phyloP scores from a whole-genome alignment of 495 filamentous ascomycete species.

The Penicillium maclennaniae region DNA sequence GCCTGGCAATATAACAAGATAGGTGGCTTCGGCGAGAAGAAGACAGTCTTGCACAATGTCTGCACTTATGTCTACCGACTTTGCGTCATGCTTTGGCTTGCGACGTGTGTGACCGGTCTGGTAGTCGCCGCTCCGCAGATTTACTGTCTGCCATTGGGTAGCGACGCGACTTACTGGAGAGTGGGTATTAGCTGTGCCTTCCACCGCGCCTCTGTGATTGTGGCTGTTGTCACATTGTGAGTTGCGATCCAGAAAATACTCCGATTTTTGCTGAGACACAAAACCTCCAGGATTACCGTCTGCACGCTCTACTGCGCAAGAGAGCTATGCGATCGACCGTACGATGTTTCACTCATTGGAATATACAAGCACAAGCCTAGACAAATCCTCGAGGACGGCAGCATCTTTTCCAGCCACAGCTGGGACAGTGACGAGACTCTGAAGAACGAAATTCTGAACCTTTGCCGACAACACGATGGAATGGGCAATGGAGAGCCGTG shows the following conservation, averaged over 20 bases:
- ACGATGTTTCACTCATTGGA: constrained; percentile 41
- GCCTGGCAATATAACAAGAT: constrained; percentile 45
- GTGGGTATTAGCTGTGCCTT: constrained; percentile 41
- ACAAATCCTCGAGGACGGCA: constrained; percentile 23
- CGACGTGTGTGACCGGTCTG: constrained; percentile 39
- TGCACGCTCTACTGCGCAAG: constrained; percentile 41
- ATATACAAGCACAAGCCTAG: constrained; percentile 26
- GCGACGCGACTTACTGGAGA: constrained; percentile 33
- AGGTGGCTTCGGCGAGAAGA: constrained; percentile 33
- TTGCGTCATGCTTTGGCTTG: constrained; percentile 39
- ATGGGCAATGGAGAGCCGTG: constrained; percentile 27
- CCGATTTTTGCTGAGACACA: neutral
- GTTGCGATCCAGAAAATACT: constrained; percentile 3
- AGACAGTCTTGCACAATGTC: constrained; percentile 31
- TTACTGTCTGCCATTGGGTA: constrained; percentile 32
- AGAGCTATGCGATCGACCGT: constrained; percentile 41
- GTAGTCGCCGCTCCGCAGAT: constrained; percentile 40
- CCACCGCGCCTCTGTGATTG: constrained; percentile 35
- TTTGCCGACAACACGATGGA: constrained; percentile 39
- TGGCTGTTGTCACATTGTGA: constrained; percentile 39
- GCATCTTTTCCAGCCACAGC: constrained; percentile 37
- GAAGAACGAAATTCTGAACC: constrained; percentile 39
- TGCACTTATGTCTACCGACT: constrained; percentile 40
- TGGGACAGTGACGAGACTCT: constrained; percentile 41
- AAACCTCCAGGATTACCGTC: constrained; percentile 29